A percentile compares a stretch with the other conserved stretches of the same genome.
These are phyloP conservation scores for Rossbeevera mucosa DNA, from an alignment of 768 basidiomycete species.

Conservation along the genomic window DNA sequence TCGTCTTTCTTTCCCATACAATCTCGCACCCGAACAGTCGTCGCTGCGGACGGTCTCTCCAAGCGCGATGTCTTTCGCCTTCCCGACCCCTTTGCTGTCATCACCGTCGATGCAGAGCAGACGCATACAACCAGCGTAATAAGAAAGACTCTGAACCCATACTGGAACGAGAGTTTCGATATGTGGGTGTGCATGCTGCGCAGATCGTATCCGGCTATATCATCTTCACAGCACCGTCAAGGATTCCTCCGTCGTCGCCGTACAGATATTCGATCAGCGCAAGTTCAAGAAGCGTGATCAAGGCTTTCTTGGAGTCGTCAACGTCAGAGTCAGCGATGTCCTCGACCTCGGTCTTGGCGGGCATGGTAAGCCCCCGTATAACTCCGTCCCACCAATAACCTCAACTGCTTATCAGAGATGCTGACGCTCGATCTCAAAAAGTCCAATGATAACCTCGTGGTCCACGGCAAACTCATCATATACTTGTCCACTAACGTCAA, in stretches of 20 bases:
- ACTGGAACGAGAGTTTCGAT: conserved; percentile 98
- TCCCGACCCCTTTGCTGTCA: conserved; percentile 96
- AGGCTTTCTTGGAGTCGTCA: conserved; percentile 97
- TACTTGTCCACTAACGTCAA: conserved; percentile 90
- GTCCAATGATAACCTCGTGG: conserved; percentile 97
- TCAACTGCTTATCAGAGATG: conserved; percentile 61
- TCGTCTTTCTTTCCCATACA: neutral
- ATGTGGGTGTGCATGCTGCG: conserved; percentile 52
- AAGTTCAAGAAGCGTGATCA: conserved; percentile 99
- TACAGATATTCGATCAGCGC: conserved; percentile 98
- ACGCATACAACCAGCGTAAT: conserved; percentile 96
- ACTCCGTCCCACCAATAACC: neutral
- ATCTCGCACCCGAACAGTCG: conserved; percentile 50
- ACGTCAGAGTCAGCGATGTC: conserved; percentile 85
- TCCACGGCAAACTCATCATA: conserved; percentile 96
- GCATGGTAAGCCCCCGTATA: conserved; percentile 62
- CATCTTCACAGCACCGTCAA: conserved; percentile 69
- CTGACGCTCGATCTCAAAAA: conserved; percentile 95
- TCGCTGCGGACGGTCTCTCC: conserved; percentile 89
- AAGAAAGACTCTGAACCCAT: conserved; percentile 91
- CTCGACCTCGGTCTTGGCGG: conserved; percentile 89
- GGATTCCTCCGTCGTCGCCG: conserved; percentile 95
- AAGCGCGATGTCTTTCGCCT: conserved; percentile 96
- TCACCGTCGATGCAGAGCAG: conserved; percentile 97
- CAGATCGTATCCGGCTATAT: neutral